Evolutionary conservation across 1,284 basidiomycete species (phyloP).

Genomic region (Porogramme epimiltina): DNA sequence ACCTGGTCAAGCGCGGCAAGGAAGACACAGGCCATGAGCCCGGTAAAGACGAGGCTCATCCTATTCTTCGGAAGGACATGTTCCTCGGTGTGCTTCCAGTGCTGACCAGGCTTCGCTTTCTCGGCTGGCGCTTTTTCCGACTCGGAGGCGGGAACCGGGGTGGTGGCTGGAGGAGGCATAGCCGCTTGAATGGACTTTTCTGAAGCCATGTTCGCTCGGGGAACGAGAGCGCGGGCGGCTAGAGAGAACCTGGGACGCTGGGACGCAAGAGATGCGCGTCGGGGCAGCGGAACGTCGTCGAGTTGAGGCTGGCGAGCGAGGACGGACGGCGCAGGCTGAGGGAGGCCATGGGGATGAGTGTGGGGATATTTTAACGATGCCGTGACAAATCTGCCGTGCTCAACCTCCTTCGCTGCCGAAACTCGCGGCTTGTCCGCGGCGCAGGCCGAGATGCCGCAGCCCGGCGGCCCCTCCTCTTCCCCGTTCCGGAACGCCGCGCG

Average conservation of each 20-base stretch:
- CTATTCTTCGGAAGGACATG: slow-evolving; percentile 44
- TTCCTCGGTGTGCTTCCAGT: slow-evolving; percentile 40
- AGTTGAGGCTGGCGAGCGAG: neutral
- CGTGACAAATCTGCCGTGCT: slow-evolving; percentile 11
- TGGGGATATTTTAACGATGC: neutral
- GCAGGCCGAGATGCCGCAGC: slow-evolving; percentile 9
- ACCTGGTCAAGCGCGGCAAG: slow-evolving; percentile 45
- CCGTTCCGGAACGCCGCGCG: no score
- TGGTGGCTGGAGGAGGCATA: slow-evolving; percentile 1
- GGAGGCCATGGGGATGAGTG: neutral
- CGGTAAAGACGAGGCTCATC: slow-evolving; percentile 41
- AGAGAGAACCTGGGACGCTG: slow-evolving; percentile 1
- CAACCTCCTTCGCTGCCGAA: slow-evolving; percentile 1
- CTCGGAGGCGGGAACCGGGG: slow-evolving; percentile 1
- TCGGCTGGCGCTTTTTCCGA: slow-evolving; percentile 11
- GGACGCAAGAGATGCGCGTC: slow-evolving; percentile 7
- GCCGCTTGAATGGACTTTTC: slow-evolving; percentile 6
- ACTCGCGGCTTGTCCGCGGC: neutral
- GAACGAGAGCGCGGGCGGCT: neutral
- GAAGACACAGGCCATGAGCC: slow-evolving; percentile 45
- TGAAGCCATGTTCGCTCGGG: slow-evolving; percentile 8
- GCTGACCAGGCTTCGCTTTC: slow-evolving; percentile 26
- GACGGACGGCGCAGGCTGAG: slow-evolving; percentile 1
- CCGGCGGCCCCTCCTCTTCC: no score
- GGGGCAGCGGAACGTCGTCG: neutral